Base-by-base conservation (phyloP, 2,329 filamentous ascomycete genomes). In the Penicillium sp. region DNA sequence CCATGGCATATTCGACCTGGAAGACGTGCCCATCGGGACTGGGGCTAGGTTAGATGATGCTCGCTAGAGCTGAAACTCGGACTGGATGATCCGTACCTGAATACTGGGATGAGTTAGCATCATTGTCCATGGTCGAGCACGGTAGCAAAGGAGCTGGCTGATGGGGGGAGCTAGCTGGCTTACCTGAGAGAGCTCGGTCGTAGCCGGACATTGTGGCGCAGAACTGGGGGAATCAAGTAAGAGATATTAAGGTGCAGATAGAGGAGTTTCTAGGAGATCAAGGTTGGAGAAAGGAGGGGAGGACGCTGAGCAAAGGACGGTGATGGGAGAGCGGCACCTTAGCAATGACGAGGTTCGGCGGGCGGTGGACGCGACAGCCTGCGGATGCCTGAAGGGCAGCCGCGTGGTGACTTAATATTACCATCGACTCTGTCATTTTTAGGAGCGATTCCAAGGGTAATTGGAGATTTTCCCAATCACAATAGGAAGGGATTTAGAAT, bases 21-120 rank as follows among this genome's bases (percentile, higher is more conserved):
- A 99, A 99, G 68, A 99, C 94, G 80, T 99, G 94, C 76, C 94
- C 94, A 78, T 99, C 94, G 69, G 94, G 94, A 84, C 92, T 97
- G 70, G 44, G 51, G 13, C 43, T 43, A n/a, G 35, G 71, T 87
- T 74, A 85, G 79, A 64, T 59, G 52, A 50, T n/a, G 13, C 9
- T 35, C 16, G 18, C 39, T 45, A 38, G n/a, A 56, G 49, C 54
- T 59, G 44, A 9, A 64, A 52, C 48, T 46, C 14, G 5, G 44
- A 31, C 33, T 38, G 31, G 46, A 53, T 31, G 28, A 41, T 20
- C 40, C 60, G 53, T 78, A 90, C 87, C 87, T 90, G 77, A 96
- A 96, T 73, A 96, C 92, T 95, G 66, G 60, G 70, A 61, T 55
- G 40, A 56, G 73, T 82, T 77, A 83, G 66, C 54, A 60, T 39